Percentiles rank a stretch among this genome's conserved stretches.
Evolutionary conservation across 2,329 filamentous ascomycete genomes (phyloP).

Genomic region (Aspergillus eucalypticola): DNA sequence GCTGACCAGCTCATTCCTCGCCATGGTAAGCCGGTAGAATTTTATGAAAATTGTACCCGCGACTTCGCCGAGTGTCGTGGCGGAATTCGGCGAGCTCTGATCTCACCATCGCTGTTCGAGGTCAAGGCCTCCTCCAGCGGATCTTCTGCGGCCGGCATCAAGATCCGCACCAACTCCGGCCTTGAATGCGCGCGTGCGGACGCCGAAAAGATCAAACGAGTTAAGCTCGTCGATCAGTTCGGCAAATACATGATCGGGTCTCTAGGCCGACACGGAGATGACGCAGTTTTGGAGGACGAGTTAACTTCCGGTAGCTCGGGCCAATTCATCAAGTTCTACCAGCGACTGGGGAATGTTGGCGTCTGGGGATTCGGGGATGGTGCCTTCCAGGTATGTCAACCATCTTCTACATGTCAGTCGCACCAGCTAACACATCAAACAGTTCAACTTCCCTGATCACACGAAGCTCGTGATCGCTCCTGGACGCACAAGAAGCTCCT

Average conservation of each 20-base stretch:
- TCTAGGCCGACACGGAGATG: slow-evolving; percentile 44
- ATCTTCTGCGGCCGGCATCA: slow-evolving; percentile 30
- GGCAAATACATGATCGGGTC: slow-evolving; percentile 55
- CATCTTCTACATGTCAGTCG: background rate
- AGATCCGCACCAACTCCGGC: slow-evolving; percentile 34
- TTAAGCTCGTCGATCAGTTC: slow-evolving; percentile 52
- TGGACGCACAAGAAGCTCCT: slow-evolving; percentile 39
- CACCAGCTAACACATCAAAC: background rate
- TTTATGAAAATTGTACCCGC: slow-evolving; percentile 49
- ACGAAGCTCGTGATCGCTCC: slow-evolving; percentile 52
- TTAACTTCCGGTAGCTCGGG: slow-evolving; percentile 27
- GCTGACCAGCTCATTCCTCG: slow-evolving; percentile 48
- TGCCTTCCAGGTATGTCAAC: slow-evolving; percentile 43
- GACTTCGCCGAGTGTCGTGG: slow-evolving; percentile 31
- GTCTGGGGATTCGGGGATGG: slow-evolving; percentile 54
- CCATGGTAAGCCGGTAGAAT: slow-evolving; percentile 46
- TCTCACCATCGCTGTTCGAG: slow-evolving; percentile 45
- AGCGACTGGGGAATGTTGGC: slow-evolving; percentile 54
- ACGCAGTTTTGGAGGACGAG: slow-evolving; percentile 33
- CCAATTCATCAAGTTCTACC: slow-evolving; percentile 53
- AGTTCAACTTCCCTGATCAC: slow-evolving; percentile 56
- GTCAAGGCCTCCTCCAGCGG: slow-evolving; percentile 31
- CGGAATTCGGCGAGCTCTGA: slow-evolving; percentile 43
- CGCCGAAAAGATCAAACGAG: slow-evolving; percentile 50
- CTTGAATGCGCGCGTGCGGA: slow-evolving; percentile 41